phyloP scores from a whole-genome alignment of 1,284 basidiomycete species.

The Melampsora americana region DNA sequence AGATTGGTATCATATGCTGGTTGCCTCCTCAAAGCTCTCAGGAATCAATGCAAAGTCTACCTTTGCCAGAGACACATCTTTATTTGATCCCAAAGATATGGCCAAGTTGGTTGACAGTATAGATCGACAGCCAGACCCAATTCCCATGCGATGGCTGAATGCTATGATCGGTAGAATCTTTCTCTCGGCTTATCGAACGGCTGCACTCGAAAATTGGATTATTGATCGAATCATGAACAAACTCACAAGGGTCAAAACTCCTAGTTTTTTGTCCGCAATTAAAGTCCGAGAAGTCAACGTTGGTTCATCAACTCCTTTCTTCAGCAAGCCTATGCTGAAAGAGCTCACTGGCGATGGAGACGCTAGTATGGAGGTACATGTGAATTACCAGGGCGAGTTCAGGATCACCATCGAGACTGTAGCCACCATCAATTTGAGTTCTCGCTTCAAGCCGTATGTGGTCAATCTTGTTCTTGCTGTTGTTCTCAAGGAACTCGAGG shows the following conservation, averaged over 20 bases:
- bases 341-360: conserved; percentile 88
- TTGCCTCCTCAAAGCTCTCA: conserved; percentile 65
- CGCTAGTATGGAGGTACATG: conserved; percentile 78
- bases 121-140: conserved; percentile 87
- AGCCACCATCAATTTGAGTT: conserved; percentile 67
- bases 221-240: conserved; percentile 88
- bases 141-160: conserved; percentile 95
- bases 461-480: conserved; percentile 74
- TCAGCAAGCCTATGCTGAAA: conserved; percentile 93
- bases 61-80: conserved; percentile 53
- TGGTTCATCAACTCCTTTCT: conserved; percentile 67
- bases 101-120: conserved; percentile 73
- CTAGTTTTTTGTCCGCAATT: conserved; percentile 78
- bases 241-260: conserved; percentile 81
- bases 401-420: conserved; percentile 84
- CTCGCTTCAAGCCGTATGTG: conserved; percentile 73
- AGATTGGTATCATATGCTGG: conserved; percentile 87
- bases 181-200: conserved; percentile 83
- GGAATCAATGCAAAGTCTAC: conserved; percentile 50
- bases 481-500: conserved; percentile 78
- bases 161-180: conserved; percentile 87
- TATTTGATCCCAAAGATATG: conserved; percentile 80
- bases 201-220: conserved; percentile 75
- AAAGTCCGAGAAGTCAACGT: conserved; percentile 83
- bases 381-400: conserved; percentile 80